phyloP scores from a whole-genome alignment of 306 rosid genomes.

The Potentilla sterilis region DNA sequence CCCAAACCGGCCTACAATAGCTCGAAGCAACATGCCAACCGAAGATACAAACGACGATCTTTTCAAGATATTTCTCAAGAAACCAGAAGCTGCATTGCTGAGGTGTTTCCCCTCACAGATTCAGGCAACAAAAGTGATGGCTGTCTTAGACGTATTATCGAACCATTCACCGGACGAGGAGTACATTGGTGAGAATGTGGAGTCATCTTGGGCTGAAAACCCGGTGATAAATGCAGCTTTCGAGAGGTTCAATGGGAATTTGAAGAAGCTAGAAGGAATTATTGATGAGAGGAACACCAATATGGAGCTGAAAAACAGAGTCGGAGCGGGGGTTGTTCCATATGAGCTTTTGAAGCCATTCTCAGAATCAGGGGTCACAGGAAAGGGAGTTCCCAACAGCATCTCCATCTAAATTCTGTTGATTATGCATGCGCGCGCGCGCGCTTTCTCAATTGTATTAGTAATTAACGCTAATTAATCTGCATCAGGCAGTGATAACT shows the following conservation, averaged over 20 bases:
- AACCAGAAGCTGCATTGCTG: slow-evolving; percentile 31
- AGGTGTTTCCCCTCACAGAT: slow-evolving; percentile 38
- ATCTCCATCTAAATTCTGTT: slow-evolving; percentile 21
- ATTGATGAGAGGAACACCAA: slow-evolving; percentile 36
- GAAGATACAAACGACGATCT: slow-evolving; percentile 30
- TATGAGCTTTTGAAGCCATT: slow-evolving; percentile 45
- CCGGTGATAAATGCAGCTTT: slow-evolving; percentile 34
- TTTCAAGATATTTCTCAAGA: slow-evolving; percentile 22
- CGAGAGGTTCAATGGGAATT: slow-evolving; percentile 23
- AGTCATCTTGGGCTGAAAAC: slow-evolving; percentile 33
- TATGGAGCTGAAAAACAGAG: slow-evolving; percentile 23
- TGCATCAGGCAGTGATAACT: not conserved
- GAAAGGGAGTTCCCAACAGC: slow-evolving; percentile 40
- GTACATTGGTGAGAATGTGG: slow-evolving; percentile 30
- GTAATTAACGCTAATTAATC: not conserved
- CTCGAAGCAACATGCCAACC: slow-evolving; percentile 32
- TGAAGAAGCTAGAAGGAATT: slow-evolving; percentile 28
- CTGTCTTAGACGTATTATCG: slow-evolving; percentile 32
- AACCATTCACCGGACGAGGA: slow-evolving; percentile 43
- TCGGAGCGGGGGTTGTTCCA: slow-evolving; percentile 40
- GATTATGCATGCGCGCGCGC: not conserved
- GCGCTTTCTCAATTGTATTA: not conserved
- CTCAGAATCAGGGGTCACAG: slow-evolving; percentile 32
- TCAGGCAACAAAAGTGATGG: slow-evolving; percentile 39
- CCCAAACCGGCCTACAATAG: slow-evolving; percentile 40